Conservation (phyloP, 331 rosid genomes). For the Pyracantha coccinea region DNA sequence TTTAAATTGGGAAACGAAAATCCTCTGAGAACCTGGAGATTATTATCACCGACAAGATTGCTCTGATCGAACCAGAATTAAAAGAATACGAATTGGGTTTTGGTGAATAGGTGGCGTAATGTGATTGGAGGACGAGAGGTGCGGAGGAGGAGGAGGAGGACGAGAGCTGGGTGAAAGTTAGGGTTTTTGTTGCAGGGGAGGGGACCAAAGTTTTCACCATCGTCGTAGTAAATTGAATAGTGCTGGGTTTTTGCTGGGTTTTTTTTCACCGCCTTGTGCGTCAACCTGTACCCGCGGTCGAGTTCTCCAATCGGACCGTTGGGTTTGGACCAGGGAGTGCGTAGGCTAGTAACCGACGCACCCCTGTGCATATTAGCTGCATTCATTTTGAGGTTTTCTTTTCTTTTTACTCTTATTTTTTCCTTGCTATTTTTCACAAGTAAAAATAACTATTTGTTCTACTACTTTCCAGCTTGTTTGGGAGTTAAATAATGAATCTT, state of each 20-base stretch:
- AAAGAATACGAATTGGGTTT: not conserved
- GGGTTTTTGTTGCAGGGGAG: constrained; percentile 5
- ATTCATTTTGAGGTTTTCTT: not conserved
- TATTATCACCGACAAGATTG: not conserved
- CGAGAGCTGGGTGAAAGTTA: not conserved
- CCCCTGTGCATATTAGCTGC: not conserved
- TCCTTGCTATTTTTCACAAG: not conserved
- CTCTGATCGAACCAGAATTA: not conserved
- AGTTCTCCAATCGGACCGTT: not conserved
- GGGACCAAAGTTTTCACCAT: constrained; percentile 3
- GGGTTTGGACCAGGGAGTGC: not conserved
- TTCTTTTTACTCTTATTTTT: not conserved
- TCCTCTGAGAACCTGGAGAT: not conserved
- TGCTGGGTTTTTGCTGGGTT: constrained; percentile 4
- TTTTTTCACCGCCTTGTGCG: not conserved
- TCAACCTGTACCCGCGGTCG: not conserved
- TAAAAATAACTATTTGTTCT: not conserved
- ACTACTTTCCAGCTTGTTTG: not conserved
- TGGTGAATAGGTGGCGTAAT: not conserved
- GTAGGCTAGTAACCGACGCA: not conserved
- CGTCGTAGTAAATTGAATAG: not conserved
- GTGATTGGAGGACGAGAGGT: constrained; percentile 1
- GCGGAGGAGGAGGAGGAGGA: not conserved
- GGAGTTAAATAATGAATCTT: not conserved
- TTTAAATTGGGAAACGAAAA: not conserved